Evolutionary conservation across 306 rosid species (phyloP).

Genomic region (Inga leiocalycina): DNA sequence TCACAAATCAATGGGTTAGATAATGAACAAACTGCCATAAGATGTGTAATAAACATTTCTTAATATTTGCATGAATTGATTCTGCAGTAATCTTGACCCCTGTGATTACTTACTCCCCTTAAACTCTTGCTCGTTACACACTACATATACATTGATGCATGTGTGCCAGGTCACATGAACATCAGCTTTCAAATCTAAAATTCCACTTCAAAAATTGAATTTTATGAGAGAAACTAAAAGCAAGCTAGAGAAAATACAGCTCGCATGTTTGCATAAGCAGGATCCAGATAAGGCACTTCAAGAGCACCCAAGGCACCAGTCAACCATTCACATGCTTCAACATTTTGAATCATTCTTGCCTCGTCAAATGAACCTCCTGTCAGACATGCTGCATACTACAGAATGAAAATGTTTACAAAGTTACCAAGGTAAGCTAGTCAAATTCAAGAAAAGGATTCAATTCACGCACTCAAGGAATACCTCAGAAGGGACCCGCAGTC

Average conservation of each 20-base stretch:
- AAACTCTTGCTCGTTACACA: neutral
- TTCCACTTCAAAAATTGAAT: constrained; percentile 12
- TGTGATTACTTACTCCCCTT: neutral
- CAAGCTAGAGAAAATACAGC: constrained; percentile 66
- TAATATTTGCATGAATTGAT: neutral
- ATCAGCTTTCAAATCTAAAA: constrained; percentile 13
- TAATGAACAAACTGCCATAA: neutral
- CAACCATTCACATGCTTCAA: constrained; percentile 98
- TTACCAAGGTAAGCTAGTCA: constrained; percentile 17
- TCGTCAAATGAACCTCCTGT: constrained; percentile 95
- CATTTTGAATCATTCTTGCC: constrained; percentile 88
- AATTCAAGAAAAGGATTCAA: constrained; percentile 23
- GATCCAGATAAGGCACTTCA: constrained; percentile 76
- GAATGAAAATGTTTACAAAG: constrained; percentile 40
- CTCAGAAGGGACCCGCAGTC: constrained; percentile 92
- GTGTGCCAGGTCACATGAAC: neutral
- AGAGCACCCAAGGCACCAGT: constrained; percentile 84
- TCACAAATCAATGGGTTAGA: neutral
- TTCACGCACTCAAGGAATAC: constrained; percentile 48
- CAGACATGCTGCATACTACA: constrained; percentile 82
- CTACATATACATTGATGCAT: neutral
- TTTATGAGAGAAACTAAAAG: constrained; percentile 21
- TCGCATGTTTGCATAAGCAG: constrained; percentile 78
- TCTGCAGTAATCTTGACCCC: neutral
- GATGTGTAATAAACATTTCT: neutral